Conservation (phyloP, 768 basidiomycete species). For the Mycena olivaceomarginata region DNA sequence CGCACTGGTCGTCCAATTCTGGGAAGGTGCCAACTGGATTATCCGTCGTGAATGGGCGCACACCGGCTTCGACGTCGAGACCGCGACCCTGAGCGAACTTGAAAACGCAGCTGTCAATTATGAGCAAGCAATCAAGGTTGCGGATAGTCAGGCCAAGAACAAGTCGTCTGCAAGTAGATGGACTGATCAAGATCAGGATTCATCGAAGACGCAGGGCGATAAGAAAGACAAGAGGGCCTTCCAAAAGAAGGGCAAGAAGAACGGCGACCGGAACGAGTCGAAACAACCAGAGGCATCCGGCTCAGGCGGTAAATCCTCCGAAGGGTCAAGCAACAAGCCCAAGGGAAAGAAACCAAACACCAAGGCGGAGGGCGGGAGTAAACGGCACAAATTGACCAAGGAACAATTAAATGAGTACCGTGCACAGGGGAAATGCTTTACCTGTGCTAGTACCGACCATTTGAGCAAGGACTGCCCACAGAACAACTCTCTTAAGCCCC, state of each 20-base stretch:
- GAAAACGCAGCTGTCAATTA: constrained; percentile 23
- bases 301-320: no score
- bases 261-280: no score
- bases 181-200: neutral
- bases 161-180: neutral
- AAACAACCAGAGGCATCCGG: no score
- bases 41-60: neutral
- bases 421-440: constrained; percentile 38
- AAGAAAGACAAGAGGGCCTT: neutral
- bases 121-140: constrained; percentile 29
- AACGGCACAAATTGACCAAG: constrained; percentile 9
- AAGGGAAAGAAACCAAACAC: neutral
- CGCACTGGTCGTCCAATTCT: constrained; percentile 38
- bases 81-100: constrained; percentile 4
- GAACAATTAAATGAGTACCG: constrained; percentile 33
- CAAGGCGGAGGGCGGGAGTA: neutral
- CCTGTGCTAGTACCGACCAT: constrained; percentile 20
- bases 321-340: neutral
- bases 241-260: no score
- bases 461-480: constrained; percentile 38
- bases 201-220: neutral
- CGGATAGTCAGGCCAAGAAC: neutral
- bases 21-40: constrained; percentile 29
- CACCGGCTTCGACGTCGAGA: constrained; percentile 20
- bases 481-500: constrained; percentile 18